Percentiles rank a stretch among this genome's conserved stretches.
Conservation (phyloP, 2,329 filamentous ascomycete species). For the Monosporascus cannonballus region DNA sequence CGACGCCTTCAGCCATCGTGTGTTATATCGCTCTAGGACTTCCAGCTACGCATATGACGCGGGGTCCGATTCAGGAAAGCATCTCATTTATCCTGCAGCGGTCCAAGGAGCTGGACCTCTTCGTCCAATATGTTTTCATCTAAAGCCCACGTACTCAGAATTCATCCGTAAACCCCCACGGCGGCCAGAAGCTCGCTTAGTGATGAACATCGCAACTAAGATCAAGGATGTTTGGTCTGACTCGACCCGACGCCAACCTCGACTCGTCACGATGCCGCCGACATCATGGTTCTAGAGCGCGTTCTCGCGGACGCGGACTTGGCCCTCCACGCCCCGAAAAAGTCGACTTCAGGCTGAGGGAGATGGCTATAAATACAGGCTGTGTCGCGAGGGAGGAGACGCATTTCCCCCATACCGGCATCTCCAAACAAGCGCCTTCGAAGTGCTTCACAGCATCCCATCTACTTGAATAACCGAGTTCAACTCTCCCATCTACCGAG, state of each 20-base stretch:
- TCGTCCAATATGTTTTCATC: slow-evolving; percentile 37
- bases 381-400: neutral
- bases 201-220: slow-evolving; percentile 13
- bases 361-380: neutral
- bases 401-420: neutral
- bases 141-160: slow-evolving; percentile 27
- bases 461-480: too few species aligned
- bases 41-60: neutral
- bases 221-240: slow-evolving; percentile 15
- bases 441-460: too few species aligned
- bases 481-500: neutral
- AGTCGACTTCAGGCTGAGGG: neutral
- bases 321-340: neutral
- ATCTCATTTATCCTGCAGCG: neutral
- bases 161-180: slow-evolving; percentile 37
- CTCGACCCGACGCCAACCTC: slow-evolving; percentile 8
- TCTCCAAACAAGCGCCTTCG: neutral
- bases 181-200: slow-evolving; percentile 21
- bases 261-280: slow-evolving; percentile 12
- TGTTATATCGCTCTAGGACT: neutral
- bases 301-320: neutral
- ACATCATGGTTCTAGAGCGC: slow-evolving; percentile 2
- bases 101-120: slow-evolving; percentile 21
- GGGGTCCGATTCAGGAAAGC: neutral
- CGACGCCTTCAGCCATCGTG: too few species aligned